A percentile compares a stretch with the other conserved stretches of the same genome.
These are phyloP conservation scores for Styphnolobium japonicum DNA, from an alignment of 306 rosid genomes.

Conservation along the genomic window DNA sequence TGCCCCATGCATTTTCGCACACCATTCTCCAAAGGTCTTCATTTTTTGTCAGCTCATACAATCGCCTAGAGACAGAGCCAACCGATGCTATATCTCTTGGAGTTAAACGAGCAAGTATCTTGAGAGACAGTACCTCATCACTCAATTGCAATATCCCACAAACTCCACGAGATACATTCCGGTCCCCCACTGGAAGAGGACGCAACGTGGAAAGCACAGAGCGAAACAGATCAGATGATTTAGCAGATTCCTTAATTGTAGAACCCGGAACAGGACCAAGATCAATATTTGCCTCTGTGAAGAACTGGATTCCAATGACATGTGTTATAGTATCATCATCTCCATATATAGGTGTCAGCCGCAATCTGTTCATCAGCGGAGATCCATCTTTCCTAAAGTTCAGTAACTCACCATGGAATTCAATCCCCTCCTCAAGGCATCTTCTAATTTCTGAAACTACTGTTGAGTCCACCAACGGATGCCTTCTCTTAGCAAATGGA, in stretches of 20 bases:
- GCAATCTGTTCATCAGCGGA: slow-evolving; percentile 77
- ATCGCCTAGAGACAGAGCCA: slow-evolving; percentile 63
- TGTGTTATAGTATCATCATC: slow-evolving; percentile 73
- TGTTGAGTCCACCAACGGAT: slow-evolving; percentile 62
- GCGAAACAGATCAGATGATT: slow-evolving; percentile 52
- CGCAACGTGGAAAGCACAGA: slow-evolving; percentile 56
- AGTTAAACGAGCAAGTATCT: slow-evolving; percentile 72
- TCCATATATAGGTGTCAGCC: slow-evolving; percentile 69
- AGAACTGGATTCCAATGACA: slow-evolving; percentile 73
- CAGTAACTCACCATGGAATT: slow-evolving; percentile 75
- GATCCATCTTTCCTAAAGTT: slow-evolving; percentile 87
- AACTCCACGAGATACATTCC: slow-evolving; percentile 71
- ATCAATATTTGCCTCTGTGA: slow-evolving; percentile 67
- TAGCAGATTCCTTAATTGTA: slow-evolving; percentile 49
- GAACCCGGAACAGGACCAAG: slow-evolving; percentile 65
- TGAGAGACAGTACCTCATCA: slow-evolving; percentile 81
- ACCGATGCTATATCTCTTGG: slow-evolving; percentile 90
- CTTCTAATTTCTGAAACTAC: slow-evolving; percentile 71
- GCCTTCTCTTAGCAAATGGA: slow-evolving; percentile 81
- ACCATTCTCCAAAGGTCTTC: slow-evolving; percentile 91
- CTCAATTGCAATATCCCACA: slow-evolving; percentile 80
- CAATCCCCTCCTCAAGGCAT: slow-evolving; percentile 73
- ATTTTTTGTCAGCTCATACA: slow-evolving; percentile 65
- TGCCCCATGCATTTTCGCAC: slow-evolving; percentile 95
- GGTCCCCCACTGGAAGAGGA: slow-evolving; percentile 51